Conservation (phyloP, 108 stramenopile species). For the Skeletonema tropicum region DNA sequence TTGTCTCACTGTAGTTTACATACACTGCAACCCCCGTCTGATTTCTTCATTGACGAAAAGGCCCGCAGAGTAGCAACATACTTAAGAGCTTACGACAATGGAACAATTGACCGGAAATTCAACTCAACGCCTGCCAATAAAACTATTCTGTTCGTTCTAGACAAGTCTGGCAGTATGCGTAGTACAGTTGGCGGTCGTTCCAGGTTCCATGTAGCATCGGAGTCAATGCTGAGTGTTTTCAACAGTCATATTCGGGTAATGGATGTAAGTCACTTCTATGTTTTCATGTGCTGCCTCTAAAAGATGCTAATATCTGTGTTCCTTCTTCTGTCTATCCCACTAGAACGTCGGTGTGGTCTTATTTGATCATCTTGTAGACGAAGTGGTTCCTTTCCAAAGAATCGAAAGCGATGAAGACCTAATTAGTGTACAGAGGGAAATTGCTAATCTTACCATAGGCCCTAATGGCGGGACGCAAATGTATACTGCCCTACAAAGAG, state of each 20-base stretch:
- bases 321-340: neutral
- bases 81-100: conserved; percentile 29
- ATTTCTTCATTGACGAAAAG: conserved; percentile 21
- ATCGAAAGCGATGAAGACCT: conserved; percentile 8
- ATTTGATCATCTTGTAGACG: conserved; percentile 18
- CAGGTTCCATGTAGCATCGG: conserved; percentile 24
- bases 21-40: conserved; percentile 13
- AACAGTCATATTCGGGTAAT: conserved; percentile 27
- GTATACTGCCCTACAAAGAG: conserved; percentile 20
- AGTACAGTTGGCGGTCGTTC: conserved; percentile 11
- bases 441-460: conserved; percentile 7
- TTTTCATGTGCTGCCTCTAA: neutral
- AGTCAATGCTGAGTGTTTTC: conserved; percentile 27
- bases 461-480: conserved; percentile 20
- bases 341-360: conserved; percentile 25
- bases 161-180: conserved; percentile 31
- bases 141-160: conserved; percentile 26
- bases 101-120: conserved; percentile 37
- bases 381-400: conserved; percentile 14
- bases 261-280: conserved; percentile 23
- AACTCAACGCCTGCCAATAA: conserved; percentile 11
- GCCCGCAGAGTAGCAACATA: conserved; percentile 28
- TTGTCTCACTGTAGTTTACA: neutral
- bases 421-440: neutral
- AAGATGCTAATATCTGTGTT: neutral